Evolutionary conservation across 2,329 filamentous ascomycete species (phyloP), one percentile per base, ranked within the genome.

Genomic region (Trichoderma sp.): DNA sequence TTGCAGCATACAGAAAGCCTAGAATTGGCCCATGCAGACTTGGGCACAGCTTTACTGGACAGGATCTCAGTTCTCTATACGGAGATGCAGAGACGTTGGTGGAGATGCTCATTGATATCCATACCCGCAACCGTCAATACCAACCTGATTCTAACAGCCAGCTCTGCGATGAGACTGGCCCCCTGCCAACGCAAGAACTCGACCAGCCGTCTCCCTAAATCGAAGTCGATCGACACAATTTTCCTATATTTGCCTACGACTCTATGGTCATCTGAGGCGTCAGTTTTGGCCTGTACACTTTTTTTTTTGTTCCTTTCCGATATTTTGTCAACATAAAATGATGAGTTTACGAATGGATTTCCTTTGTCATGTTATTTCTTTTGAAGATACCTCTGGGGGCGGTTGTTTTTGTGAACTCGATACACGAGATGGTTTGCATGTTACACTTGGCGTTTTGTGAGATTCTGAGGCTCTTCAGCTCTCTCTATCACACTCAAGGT

Each of bases 1-100:
- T 89, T 69, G 87, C 86, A 1, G 87, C 86, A 0, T 88, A 88
- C 74, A 82, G 86, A 26, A 85, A 85, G 73, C 84, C 85, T 17
- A 79, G 81, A 55, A 77, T 76, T 8, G 82, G 82, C 28, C 80
- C 80, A 17, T 77, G 76, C 34, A 79, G 80, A 53, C 76, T 80
- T 13, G 79, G 78, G 13, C 81, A 81, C 61, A 79, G 77, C 70
- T 80, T 80, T 36, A 75, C 72, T 26, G 76, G 79, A 12, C 79
- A 79, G 8, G 84, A 87, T 74, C 82, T 88, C 3, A 81, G 81
- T 9, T 80, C 80, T 20, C 79, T 89, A 9, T 80, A 85, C 71
- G 77, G 78, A 26, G 86, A 88, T 73, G 87, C 86, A 3, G 85
- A 87, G 77, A 81, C 82, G 0, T 80, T 89, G 23, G 85, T 88